These are phyloP conservation scores for Beta vulgaris DNA, from an alignment of 148 eudicot genomes.

Conservation along the genomic window DNA sequence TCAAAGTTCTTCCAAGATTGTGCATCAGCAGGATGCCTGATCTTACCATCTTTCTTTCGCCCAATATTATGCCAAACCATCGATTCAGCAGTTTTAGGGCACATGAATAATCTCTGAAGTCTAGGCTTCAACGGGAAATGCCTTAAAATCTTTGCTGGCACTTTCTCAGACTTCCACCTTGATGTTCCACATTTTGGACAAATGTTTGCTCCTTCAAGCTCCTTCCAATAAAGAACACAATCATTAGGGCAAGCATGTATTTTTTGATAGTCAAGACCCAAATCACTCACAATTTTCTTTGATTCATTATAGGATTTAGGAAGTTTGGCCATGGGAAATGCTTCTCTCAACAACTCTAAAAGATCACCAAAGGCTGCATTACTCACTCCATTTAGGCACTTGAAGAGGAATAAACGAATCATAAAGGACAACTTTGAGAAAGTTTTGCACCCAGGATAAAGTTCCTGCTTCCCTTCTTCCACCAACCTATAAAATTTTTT, in stretches of 20 bases:
- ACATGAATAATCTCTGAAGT: constrained; percentile 9
- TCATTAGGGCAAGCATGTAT: constrained; percentile 5
- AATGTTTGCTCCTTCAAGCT: not conserved
- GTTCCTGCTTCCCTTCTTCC: constrained; percentile 4
- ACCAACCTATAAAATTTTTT: not conserved
- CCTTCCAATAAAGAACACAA: not conserved
- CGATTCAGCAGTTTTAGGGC: not conserved
- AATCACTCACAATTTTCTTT: not conserved
- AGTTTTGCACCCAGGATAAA: not conserved
- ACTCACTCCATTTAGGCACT: not conserved
- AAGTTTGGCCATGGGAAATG: not conserved
- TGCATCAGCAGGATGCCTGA: too few relatives aligned
- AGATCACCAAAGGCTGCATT: constrained; percentile 4
- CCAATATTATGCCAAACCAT: not conserved
- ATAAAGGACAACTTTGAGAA: not conserved
- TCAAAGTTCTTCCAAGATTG: too few relatives aligned
- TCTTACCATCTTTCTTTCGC: too few relatives aligned
- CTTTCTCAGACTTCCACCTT: not conserved
- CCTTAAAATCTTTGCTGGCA: too few relatives aligned
- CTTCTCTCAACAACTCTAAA: not conserved
- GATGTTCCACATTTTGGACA: not conserved
- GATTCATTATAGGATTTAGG: not conserved
- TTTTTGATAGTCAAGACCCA: constrained; percentile 9
- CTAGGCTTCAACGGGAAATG: not conserved
- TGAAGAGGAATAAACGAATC: not conserved